A percentile compares a stretch with the other conserved stretches of the same genome.
Evolutionary conservation across 495 filamentous ascomycete species (phyloP).

Genomic region (Daldinia loculata): DNA sequence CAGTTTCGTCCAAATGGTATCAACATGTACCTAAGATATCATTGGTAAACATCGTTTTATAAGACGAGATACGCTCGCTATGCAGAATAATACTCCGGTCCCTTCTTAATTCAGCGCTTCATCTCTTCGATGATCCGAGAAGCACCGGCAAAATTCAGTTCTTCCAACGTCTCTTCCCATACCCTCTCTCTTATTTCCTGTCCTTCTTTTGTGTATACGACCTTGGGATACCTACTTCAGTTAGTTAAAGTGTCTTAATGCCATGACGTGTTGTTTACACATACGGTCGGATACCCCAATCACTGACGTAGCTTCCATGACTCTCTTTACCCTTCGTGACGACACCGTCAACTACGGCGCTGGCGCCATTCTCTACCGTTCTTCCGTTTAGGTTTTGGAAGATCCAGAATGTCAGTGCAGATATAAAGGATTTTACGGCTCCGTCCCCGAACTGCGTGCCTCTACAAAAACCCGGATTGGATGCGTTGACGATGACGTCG

Average conservation of each 20-base stretch:
- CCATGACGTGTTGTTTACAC: not conserved
- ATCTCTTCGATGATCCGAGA: constrained; percentile 44
- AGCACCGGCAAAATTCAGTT: constrained; percentile 53
- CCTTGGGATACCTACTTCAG: constrained; percentile 25
- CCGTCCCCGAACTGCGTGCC: constrained; percentile 50
- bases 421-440: constrained; percentile 7
- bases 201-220: constrained; percentile 51
- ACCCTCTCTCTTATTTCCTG: constrained; percentile 46
- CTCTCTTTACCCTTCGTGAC: constrained; percentile 54
- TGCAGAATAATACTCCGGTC: not conserved
- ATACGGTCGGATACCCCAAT: constrained; percentile 55
- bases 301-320: constrained; percentile 56
- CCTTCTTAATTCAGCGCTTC: constrained; percentile 8
- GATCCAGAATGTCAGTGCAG: constrained; percentile 24
- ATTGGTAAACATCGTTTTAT: not conserved
- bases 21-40: not conserved
- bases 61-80: not conserved
- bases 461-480: constrained; percentile 55
- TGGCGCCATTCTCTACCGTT: constrained; percentile 46
- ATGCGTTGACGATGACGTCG: constrained; percentile 59
- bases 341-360: constrained; percentile 52
- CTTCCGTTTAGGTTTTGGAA: constrained; percentile 45
- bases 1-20: not conserved
- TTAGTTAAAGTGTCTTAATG: not conserved
- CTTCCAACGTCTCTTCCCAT: constrained; percentile 58